Evolutionary conservation across 2,329 filamentous ascomycete genomes (phyloP).

Genomic region (Leptographium lundbergii): DNA sequence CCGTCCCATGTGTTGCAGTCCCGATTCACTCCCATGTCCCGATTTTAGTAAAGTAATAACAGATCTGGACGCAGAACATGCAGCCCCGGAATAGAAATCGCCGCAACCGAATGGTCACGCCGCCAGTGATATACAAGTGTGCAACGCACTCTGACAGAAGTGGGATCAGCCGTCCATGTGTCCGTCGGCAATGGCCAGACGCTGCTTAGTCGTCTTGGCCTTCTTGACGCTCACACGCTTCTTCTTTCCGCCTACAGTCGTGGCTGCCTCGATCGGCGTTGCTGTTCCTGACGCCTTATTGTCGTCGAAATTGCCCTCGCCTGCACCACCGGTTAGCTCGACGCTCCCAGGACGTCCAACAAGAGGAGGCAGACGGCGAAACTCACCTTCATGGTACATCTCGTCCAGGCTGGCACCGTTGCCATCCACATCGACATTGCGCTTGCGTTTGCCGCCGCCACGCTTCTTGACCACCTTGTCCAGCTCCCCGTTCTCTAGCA

Average conservation of each 20-base stretch:
- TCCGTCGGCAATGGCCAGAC: conserved; percentile 55
- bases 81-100: background rate
- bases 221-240: conserved; percentile 40
- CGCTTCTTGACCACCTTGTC: conserved; percentile 51
- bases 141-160: background rate
- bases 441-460: conserved; percentile 41
- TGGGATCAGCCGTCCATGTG: conserved; percentile 23
- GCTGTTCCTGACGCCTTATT: conserved; percentile 70
- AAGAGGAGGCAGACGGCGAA: background rate
- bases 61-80: background rate
- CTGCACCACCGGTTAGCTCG: conserved; percentile 36
- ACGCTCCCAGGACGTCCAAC: background rate
- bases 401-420: conserved; percentile 66
- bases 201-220: conserved; percentile 57
- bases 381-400: conserved; percentile 97
- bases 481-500: conserved; percentile 58
- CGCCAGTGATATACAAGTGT: background rate
- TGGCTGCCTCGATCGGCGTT: conserved; percentile 48
- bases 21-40: background rate
- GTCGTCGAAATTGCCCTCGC: conserved; percentile 93
- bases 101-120: background rate
- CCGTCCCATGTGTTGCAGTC: background rate
- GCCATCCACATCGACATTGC: conserved; percentile 23
- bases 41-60: background rate
- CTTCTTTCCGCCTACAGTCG: conserved; percentile 44